Conservation (phyloP, 352 stramenopile species). For the Pythium volutum region DNA sequence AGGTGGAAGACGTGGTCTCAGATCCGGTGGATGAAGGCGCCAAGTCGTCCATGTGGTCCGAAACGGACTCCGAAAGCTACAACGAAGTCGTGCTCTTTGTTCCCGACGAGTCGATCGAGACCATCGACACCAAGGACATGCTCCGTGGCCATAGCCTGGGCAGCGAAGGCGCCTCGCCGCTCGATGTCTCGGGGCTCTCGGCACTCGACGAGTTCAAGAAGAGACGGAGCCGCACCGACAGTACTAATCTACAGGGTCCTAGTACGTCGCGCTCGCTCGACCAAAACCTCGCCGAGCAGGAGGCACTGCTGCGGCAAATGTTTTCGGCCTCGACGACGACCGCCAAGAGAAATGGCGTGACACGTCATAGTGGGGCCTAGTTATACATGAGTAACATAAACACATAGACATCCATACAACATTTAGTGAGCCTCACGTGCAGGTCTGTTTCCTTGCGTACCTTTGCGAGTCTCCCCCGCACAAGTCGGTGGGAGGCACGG, state of each 20-base stretch:
- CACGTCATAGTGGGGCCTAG: too few species aligned
- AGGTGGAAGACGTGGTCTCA: constrained; percentile 2
- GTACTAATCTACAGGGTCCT: background rate
- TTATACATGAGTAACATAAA: too few species aligned
- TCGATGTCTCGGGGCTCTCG: constrained; percentile 6
- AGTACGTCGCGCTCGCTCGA: constrained; percentile 19
- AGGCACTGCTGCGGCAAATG: constrained; percentile 22
- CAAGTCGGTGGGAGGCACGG: too few species aligned
- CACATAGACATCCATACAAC: too few species aligned
- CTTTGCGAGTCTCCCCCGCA: too few species aligned
- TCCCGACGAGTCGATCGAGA: constrained; percentile 25
- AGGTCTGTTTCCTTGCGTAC: too few species aligned
- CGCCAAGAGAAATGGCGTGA: too few species aligned
- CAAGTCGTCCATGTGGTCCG: constrained; percentile 27
- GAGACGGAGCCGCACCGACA: background rate
- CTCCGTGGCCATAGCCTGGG: constrained; percentile 21
- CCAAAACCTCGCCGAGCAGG: constrained; percentile 24
- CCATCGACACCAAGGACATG: constrained; percentile 55
- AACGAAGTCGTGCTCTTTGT: constrained; percentile 9
- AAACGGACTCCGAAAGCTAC: constrained; percentile 48
- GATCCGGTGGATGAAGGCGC: constrained; percentile 16
- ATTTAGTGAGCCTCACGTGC: too few species aligned
- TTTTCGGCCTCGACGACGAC: constrained; percentile 13
- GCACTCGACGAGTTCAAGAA: background rate
- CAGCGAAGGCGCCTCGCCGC: constrained; percentile 1